Conservation (phyloP, 176 grass and related monocot genomes). For the Zea luxurians region DNA sequence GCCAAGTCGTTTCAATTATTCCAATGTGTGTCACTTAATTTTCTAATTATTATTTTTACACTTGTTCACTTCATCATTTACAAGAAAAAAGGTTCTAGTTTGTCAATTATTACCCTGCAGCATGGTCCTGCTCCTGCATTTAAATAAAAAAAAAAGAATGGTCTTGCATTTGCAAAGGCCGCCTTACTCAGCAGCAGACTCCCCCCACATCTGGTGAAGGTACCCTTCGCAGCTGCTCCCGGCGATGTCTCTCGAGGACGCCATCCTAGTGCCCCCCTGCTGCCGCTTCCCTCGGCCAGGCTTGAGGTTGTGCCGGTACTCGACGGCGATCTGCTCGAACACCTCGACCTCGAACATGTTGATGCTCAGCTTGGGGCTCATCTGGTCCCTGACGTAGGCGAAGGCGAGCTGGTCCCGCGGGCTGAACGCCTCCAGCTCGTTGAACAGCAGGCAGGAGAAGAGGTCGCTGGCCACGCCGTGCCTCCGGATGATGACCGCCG, state of each 20-base stretch:
- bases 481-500: constrained; percentile 84
- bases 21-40: not conserved
- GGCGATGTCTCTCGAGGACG: constrained; percentile 49
- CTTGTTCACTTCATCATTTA: not conserved
- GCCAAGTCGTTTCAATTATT: not conserved
- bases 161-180: not conserved
- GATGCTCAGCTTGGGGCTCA: constrained; percentile 69
- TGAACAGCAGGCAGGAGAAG: constrained; percentile 93
- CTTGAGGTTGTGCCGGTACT: constrained; percentile 90
- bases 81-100: not conserved
- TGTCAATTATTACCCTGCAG: not conserved
- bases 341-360: constrained; percentile 88
- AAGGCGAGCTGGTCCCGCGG: constrained; percentile 85
- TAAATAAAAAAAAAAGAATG: not conserved
- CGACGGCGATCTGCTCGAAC: constrained; percentile 79
- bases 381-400: constrained; percentile 75
- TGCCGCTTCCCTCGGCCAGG: constrained; percentile 22
- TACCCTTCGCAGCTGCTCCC: constrained; percentile 67
- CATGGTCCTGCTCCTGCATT: no score
- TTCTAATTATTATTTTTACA: not conserved
- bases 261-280: constrained; percentile 34
- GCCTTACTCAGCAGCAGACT: constrained; percentile 27
- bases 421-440: constrained; percentile 90
- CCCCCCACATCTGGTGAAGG: constrained; percentile 81
- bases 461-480: constrained; percentile 61